Base-by-base conservation (phyloP, 495 filamentous ascomycete genomes). In the Podospora didyma region DNA sequence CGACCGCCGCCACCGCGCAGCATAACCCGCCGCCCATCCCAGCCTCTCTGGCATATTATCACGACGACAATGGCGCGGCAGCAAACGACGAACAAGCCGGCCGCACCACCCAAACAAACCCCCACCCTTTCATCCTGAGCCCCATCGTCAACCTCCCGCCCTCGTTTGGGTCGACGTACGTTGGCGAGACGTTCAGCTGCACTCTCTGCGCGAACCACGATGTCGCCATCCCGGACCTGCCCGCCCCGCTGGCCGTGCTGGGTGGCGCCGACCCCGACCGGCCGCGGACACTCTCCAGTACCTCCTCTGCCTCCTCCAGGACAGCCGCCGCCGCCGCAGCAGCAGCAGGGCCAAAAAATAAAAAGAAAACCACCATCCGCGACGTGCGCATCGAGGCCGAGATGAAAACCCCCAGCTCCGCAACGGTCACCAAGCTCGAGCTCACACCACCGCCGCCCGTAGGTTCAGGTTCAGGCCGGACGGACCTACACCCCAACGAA, bases 141-240 rank as follows among this genome's bases (percentile, higher is more conserved):
- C 78, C 80, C 0, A 84, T 85, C 49, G 80, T 97, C 60, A 96
- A 89, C n/a, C 84, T 97, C 3, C 94, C 94, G 6, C 89, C 91
- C 1, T 84, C 90, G 4, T 97, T 98, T 69, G 94, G 92, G 51
- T 89, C 89, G 10, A 91, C 92, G 49, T 97, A 97, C 60, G 92
- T 97, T 42, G 94, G 94, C 56, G 92, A 97, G 75, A 91, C 89
- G 1, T 98, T 98, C 71, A 83, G 84, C 49, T 98, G 94, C 73
- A 94, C 92, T 1, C 81, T 98, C 21, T 96, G 91, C 74, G 92
- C 89, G 9, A 97, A 94, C 76, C 94, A 96, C 69, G 93, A 96
- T 63, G 75, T 90, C 2, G 56, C 70, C n/a, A 14, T 42, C 12
- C 39, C 39, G 9, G 39, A 42, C 1, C 9, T 42, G 9, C 14